A percentile compares a stretch with the other conserved stretches of the same genome.
phyloP scores from a whole-genome alignment of 73 alveolate species.

The Breviolum minutum region DNA sequence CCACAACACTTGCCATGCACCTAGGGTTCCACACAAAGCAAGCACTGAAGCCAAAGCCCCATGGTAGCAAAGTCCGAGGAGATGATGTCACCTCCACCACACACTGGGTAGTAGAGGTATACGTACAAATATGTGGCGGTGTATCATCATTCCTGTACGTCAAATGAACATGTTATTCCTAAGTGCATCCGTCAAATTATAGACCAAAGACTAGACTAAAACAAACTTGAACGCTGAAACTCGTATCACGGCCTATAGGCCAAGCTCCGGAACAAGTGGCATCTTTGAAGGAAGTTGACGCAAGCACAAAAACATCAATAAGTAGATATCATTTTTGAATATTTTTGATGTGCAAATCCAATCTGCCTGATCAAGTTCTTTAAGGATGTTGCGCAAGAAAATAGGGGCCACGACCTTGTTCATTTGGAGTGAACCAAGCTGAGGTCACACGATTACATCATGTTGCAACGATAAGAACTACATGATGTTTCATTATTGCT shows the following conservation, averaged over 20 bases:
- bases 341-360: not conserved
- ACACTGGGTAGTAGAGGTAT: not conserved
- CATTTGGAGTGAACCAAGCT: not conserved
- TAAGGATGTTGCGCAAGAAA: slow-evolving; percentile 32
- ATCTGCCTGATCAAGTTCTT: slow-evolving; percentile 34
- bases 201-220: no score
- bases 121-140: not conserved
- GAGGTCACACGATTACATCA: no score
- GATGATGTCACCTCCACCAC: slow-evolving; percentile 4
- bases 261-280: no score
- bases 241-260: no score
- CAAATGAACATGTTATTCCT: no score
- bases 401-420: slow-evolving; percentile 35
- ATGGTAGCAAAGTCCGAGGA: slow-evolving; percentile 37
- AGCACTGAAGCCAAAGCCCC: slow-evolving; percentile 39
- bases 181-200: no score
- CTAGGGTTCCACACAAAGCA: slow-evolving; percentile 28
- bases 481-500: no score
- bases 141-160: no score
- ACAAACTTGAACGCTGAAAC: no score
- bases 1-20: not conserved
- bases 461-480: no score
- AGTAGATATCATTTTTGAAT: no score
- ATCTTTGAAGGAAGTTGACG: no score
- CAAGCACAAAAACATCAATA: not conserved